phyloP scores from a whole-genome alignment of 441 rosid genomes.

The Hura crepitans region DNA sequence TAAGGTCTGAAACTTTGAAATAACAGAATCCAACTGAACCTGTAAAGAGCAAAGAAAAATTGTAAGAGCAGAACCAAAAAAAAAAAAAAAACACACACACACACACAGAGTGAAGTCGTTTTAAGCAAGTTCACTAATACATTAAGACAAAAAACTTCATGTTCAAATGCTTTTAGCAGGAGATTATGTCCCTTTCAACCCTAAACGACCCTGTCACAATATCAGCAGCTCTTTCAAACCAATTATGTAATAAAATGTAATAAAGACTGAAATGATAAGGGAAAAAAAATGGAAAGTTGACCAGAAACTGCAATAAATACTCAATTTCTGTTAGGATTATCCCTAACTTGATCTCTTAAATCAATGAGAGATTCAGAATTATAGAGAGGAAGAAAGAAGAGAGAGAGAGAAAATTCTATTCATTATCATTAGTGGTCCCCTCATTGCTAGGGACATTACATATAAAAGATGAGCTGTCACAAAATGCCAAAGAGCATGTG shows the following conservation, averaged over 20 bases:
- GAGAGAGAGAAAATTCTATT: too few relatives aligned
- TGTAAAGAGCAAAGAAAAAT: conserved; percentile 37
- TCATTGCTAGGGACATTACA: too few relatives aligned
- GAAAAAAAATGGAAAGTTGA: not conserved
- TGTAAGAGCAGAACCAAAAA: conserved; percentile 12
- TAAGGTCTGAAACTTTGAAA: conserved; percentile 65
- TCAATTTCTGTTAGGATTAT: too few relatives aligned
- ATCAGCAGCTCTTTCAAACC: conserved; percentile 4
- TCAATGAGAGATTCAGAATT: too few relatives aligned
- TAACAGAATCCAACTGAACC: conserved; percentile 68
- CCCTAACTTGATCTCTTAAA: too few relatives aligned
- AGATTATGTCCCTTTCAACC: not conserved
- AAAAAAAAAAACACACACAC: conserved; percentile 15
- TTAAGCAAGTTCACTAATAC: not conserved
- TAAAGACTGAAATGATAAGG: not conserved
- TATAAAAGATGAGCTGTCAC: too few relatives aligned
- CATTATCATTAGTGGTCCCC: too few relatives aligned
- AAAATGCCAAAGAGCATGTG: too few relatives aligned
- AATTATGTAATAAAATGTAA: not conserved
- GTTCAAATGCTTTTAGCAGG: not conserved
- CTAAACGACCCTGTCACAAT: not conserved
- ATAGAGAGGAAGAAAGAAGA: too few relatives aligned
- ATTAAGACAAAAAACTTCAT: not conserved
- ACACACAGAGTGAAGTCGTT: not conserved
- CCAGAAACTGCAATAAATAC: not conserved